Percentiles rank a stretch among this genome's conserved stretches.
These are phyloP conservation scores for Rhodocollybia butyracea DNA, from an alignment of 768 basidiomycete species.

Conservation along the genomic window DNA sequence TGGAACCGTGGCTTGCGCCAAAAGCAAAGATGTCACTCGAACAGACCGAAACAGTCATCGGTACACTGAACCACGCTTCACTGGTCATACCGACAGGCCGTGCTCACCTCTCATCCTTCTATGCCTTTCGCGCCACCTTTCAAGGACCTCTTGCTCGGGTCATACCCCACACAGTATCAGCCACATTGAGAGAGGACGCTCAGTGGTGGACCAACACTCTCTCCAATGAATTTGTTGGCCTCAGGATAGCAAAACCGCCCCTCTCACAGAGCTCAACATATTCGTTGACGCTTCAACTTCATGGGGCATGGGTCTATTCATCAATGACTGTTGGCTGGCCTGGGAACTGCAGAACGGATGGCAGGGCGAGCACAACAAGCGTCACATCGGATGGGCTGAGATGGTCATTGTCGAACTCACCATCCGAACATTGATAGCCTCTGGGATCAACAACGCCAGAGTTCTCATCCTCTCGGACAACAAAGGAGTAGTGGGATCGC, in stretches of 20 bases:
- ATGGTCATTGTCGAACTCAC: too few species aligned
- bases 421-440: too few species aligned
- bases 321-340: constrained; percentile 32
- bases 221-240: background rate
- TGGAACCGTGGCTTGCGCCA: constrained; percentile 16
- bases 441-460: background rate
- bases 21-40: too few species aligned
- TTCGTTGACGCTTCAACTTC: constrained; percentile 39
- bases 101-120: constrained; percentile 26
- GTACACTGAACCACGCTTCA: constrained; percentile 33
- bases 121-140: constrained; percentile 24
- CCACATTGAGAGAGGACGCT: background rate
- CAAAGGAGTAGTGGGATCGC: too few species aligned
- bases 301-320: constrained; percentile 39
- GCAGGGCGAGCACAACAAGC: too few species aligned
- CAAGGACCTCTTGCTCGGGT: background rate
- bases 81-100: constrained; percentile 28
- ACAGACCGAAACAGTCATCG: constrained; percentile 24
- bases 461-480: background rate
- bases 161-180: background rate
- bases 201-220: background rate
- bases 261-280: constrained; percentile 17
- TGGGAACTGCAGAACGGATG: constrained; percentile 34
- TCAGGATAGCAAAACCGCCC: constrained; percentile 9
- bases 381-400: too few species aligned